A percentile compares a stretch with the other conserved stretches of the same genome.
Conservation (phyloP, 495 filamentous ascomycete species). For the Clohesyomyces aquaticus region DNA sequence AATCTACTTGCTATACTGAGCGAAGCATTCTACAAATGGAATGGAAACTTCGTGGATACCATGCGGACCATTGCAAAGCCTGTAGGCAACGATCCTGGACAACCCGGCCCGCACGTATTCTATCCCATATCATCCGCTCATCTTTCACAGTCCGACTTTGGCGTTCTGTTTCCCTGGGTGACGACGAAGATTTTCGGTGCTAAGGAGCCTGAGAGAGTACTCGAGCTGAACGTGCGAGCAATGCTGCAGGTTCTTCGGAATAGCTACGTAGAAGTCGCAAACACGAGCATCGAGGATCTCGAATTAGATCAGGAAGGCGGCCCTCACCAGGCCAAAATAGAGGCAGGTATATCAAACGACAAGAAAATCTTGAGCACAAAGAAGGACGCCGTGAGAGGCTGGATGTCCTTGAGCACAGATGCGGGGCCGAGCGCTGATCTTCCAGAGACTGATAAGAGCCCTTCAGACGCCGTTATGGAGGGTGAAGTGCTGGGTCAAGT, state of each 20-base stretch:
- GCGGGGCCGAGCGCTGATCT: background rate
- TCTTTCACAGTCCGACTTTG: slow-evolving; percentile 76
- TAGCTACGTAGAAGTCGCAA: slow-evolving; percentile 55
- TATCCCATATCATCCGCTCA: slow-evolving; percentile 68
- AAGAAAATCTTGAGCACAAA: slow-evolving; percentile 31
- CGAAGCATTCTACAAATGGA: slow-evolving; percentile 73
- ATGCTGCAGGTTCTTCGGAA: slow-evolving; percentile 63
- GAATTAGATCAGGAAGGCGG: slow-evolving; percentile 37
- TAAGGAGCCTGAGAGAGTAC: slow-evolving; percentile 63
- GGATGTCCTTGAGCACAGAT: slow-evolving; percentile 35
- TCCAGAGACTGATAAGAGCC: slow-evolving; percentile 23
- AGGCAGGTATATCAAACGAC: slow-evolving; percentile 26
- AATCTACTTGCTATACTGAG: slow-evolving; percentile 68
- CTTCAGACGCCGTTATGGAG: slow-evolving; percentile 36
- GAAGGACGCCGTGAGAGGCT: slow-evolving; percentile 33
- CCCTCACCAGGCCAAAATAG: background rate
- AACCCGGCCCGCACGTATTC: slow-evolving; percentile 53
- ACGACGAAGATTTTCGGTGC: slow-evolving; percentile 61
- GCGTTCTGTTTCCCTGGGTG: slow-evolving; percentile 72
- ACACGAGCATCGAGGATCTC: slow-evolving; percentile 56
- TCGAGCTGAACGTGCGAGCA: slow-evolving; percentile 67
- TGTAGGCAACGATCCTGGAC: slow-evolving; percentile 16
- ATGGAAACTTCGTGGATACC: slow-evolving; percentile 61
- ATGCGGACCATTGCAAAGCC: slow-evolving; percentile 57
- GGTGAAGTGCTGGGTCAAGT: slow-evolving; percentile 40